Evolutionary conservation across 306 rosid genomes (phyloP).

Genomic region (Rosa chinensis): DNA sequence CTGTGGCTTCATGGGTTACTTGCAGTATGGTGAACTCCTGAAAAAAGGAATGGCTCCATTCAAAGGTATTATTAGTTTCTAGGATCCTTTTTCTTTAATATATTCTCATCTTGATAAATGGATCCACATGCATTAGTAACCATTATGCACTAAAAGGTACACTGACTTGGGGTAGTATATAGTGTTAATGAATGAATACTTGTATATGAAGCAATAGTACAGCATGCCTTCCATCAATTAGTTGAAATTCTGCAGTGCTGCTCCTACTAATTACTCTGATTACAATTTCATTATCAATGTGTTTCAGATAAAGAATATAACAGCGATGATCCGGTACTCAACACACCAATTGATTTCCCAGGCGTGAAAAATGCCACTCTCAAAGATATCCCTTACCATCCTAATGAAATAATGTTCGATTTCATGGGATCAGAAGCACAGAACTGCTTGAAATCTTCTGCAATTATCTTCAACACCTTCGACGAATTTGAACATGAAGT

Average conservation of each 20-base stretch:
- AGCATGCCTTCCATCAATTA: not conserved
- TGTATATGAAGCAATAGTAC: not conserved
- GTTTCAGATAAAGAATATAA: conserved; percentile 34
- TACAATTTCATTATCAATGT: not conserved
- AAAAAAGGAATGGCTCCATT: conserved; percentile 27
- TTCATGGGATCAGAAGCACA: conserved; percentile 31
- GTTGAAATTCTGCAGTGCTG: not conserved
- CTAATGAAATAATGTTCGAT: conserved; percentile 36
- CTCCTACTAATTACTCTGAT: not conserved
- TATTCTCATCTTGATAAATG: not conserved
- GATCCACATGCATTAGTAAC: not conserved
- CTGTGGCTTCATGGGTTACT: conserved; percentile 33
- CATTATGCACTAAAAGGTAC: not conserved
- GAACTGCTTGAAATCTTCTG: conserved; percentile 35
- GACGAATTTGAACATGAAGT: conserved; percentile 39
- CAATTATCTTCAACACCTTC: conserved; percentile 45
- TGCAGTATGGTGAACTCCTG: conserved; percentile 18
- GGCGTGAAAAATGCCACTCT: conserved; percentile 39
- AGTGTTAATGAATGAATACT: not conserved
- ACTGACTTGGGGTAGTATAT: not conserved
- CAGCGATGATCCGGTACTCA: conserved; percentile 22
- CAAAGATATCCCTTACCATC: conserved; percentile 41
- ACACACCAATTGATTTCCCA: conserved; percentile 34
- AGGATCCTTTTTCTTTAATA: too few relatives aligned
- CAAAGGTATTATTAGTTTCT: conserved; percentile 21